Conservation (phyloP, 2,329 filamentous ascomycete species). For the Hirsutella rhossiliensis region DNA sequence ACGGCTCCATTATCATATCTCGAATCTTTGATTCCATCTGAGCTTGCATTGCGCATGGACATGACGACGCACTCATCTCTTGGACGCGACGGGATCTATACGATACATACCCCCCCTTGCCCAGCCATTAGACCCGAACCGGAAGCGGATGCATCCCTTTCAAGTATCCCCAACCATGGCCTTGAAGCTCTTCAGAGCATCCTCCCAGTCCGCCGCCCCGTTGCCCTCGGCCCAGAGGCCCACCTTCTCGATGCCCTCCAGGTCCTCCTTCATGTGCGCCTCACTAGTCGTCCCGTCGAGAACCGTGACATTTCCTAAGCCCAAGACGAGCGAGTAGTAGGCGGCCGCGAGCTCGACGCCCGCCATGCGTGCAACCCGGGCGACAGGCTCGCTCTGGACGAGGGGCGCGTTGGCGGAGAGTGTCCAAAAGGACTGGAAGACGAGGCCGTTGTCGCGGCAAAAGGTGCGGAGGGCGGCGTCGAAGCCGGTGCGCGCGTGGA, state of each 20-base stretch:
- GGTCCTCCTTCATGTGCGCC: slow-evolving; percentile 36
- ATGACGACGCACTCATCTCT: too few species aligned
- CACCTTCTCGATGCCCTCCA: slow-evolving; percentile 29
- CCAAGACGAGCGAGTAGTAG: slow-evolving; percentile 36
- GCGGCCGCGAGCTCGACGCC: slow-evolving; percentile 26
- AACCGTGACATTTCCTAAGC: slow-evolving; percentile 27
- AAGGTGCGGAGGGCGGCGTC: slow-evolving; percentile 47
- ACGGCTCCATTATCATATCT: too few species aligned
- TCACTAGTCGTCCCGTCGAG: slow-evolving; percentile 34
- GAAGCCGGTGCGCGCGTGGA: slow-evolving; percentile 46
- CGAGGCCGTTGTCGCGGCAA: slow-evolving; percentile 27
- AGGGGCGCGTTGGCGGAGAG: slow-evolving; percentile 33
- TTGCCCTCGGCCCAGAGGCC: slow-evolving; percentile 30
- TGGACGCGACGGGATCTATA: background rate
- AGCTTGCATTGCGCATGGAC: too few species aligned
- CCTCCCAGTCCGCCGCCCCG: slow-evolving; percentile 34
- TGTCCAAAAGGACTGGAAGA: slow-evolving; percentile 45
- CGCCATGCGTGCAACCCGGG: slow-evolving; percentile 29
- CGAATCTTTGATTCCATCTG: too few species aligned
- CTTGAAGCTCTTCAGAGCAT: slow-evolving; percentile 36
- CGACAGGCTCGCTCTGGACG: slow-evolving; percentile 31
- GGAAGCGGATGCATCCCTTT: background rate
- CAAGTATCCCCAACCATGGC: slow-evolving; percentile 13
- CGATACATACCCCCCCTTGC: background rate
- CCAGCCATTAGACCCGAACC: background rate